Conservation (phyloP, 768 basidiomycete genomes). For the Udeniomyces megalosporus region DNA sequence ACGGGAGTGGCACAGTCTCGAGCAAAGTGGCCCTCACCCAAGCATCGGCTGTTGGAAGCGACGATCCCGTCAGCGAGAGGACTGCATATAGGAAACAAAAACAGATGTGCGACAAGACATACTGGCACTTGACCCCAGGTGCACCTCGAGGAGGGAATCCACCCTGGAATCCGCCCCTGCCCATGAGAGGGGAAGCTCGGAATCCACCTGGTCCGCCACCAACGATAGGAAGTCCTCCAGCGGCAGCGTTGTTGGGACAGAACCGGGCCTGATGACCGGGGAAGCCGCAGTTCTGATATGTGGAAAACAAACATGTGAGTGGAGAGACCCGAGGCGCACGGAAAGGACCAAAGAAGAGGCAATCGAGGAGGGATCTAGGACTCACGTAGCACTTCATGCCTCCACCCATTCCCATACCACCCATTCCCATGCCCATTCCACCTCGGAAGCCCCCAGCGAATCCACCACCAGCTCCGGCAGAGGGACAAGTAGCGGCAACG, state of each 20-base stretch:
- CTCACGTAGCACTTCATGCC: background rate
- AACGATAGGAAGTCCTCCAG: background rate
- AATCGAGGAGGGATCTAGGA: no score
- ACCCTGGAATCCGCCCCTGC: background rate
- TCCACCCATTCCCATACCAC: background rate
- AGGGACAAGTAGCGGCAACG: background rate
- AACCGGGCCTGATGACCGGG: background rate
- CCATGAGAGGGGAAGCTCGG: background rate
- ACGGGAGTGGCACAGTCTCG: constrained; percentile 10
- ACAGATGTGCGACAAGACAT: no score
- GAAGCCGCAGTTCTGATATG: background rate
- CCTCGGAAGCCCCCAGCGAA: no score
- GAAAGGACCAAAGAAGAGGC: background rate
- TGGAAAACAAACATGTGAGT: background rate
- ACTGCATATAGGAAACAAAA: background rate
- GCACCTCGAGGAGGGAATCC: background rate
- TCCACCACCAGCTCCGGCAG: no score
- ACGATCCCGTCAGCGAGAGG: no score
- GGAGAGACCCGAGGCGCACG: no score
- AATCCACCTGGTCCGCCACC: background rate
- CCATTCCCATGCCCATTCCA: background rate
- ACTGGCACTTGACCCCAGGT: background rate
- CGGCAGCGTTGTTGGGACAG: background rate
- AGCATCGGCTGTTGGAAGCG: background rate
- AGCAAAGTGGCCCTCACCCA: constrained; percentile 1